phyloP scores from a whole-genome alignment of 371 early-diverging fungal genomes.

The Syncephalis plumigaleata region DNA sequence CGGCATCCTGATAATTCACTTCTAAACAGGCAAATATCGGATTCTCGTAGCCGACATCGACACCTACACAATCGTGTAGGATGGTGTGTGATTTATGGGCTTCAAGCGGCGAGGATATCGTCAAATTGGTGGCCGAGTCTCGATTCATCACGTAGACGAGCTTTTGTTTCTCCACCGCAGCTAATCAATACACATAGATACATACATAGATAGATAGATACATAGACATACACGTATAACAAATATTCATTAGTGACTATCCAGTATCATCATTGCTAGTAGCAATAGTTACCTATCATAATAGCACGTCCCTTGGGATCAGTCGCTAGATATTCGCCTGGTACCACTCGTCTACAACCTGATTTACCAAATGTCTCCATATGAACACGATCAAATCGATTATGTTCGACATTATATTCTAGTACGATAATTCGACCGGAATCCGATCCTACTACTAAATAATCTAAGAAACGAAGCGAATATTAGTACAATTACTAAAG shows the following conservation, averaged over 20 bases:
- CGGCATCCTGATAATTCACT: slow-evolving; percentile 70
- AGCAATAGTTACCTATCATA: slow-evolving; percentile 85
- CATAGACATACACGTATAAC: no score
- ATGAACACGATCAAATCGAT: slow-evolving; percentile 68
- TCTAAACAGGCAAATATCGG: slow-evolving; percentile 93
- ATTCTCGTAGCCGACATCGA: slow-evolving; percentile 97
- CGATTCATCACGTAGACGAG: slow-evolving; percentile 91
- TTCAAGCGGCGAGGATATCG: slow-evolving; percentile 91
- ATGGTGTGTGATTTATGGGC: slow-evolving; percentile 72
- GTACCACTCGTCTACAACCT: slow-evolving; percentile 77
- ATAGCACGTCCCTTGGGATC: slow-evolving; percentile 96
- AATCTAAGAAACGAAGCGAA: slow-evolving; percentile 33
- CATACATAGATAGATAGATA: no score
- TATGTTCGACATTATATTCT: slow-evolving; percentile 64
- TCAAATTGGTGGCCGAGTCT: slow-evolving; percentile 65
- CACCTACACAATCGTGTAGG: slow-evolving; percentile 57
- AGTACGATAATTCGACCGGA: slow-evolving; percentile 81
- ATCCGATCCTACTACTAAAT: slow-evolving; percentile 80
- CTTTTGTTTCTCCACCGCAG: slow-evolving; percentile 86
- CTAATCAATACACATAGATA: slow-evolving; percentile 9
- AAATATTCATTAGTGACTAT: no score
- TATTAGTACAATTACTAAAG: no score
- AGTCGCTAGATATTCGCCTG: slow-evolving; percentile 87
- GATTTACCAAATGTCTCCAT: slow-evolving; percentile 93
- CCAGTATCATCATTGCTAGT: no score